Percentiles rank a stretch among this genome's conserved stretches.
Evolutionary conservation across 352 stramenopile species (phyloP).

Genomic region (Phytopythium boreale): DNA sequence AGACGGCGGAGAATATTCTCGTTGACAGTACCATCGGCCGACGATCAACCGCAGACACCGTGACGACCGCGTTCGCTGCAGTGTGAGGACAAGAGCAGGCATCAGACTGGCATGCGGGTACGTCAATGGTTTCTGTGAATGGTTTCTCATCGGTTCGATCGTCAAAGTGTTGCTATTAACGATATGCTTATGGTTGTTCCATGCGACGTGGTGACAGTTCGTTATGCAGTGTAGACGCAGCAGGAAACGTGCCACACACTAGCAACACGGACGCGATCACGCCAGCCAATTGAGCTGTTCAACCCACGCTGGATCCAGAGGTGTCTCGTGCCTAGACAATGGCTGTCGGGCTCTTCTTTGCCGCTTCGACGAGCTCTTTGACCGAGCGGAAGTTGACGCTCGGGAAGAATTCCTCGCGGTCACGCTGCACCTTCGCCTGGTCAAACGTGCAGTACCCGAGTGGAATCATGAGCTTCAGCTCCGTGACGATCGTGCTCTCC

Average conservation of each 20-base stretch:
- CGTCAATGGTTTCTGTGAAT: too few relatives aligned
- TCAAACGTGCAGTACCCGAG: conserved; percentile 10
- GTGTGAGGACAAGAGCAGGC: too few relatives aligned
- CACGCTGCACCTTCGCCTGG: conserved; percentile 13
- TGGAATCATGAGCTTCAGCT: conserved; percentile 11
- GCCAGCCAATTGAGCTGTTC: too few relatives aligned
- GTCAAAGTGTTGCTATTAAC: too few relatives aligned
- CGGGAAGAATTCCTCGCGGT: conserved; percentile 17
- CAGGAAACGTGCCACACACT: too few relatives aligned
- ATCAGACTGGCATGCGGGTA: too few relatives aligned
- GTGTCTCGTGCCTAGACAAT: not conserved
- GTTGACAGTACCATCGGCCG: not conserved
- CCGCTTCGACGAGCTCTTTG: conserved; percentile 7
- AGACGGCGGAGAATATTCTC: not conserved
- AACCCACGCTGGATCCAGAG: too few relatives aligned
- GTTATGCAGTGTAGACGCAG: too few relatives aligned
- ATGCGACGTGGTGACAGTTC: too few relatives aligned
- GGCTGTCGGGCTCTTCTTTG: conserved; percentile 5
- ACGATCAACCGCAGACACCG: not conserved
- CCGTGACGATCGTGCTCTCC: not conserved
- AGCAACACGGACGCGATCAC: too few relatives aligned
- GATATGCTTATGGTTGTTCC: too few relatives aligned
- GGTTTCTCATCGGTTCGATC: too few relatives aligned
- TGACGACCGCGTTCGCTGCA: not conserved
- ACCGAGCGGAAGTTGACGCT: conserved; percentile 15